phyloP scores from a whole-genome alignment of 768 basidiomycete genomes.

The Mrakia hoshinonis region DNA sequence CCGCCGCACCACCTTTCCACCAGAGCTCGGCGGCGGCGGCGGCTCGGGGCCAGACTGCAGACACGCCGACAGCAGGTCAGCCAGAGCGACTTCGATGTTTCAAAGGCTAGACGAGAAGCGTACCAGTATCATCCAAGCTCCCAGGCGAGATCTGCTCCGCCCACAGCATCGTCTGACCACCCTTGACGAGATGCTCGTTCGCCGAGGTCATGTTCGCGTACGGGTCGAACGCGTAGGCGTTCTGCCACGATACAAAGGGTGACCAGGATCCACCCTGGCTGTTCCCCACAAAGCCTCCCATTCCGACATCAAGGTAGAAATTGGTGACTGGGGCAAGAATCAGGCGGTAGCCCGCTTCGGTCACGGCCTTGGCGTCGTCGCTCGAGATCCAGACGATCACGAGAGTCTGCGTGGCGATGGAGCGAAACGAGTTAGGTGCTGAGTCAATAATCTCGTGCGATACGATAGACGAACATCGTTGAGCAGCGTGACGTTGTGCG shows the following conservation, averaged over 20 bases:
- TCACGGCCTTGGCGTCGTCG: slow-evolving; percentile 52
- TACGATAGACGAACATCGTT: slow-evolving; percentile 34
- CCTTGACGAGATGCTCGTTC: slow-evolving; percentile 54
- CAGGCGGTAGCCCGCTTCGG: slow-evolving; percentile 53
- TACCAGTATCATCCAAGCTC: slow-evolving; percentile 52
- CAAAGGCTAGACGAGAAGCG: neutral
- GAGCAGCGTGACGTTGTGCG: slow-evolving; percentile 47
- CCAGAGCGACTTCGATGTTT: too few relatives aligned
- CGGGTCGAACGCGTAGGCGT: slow-evolving; percentile 62
- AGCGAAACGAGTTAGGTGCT: neutral
- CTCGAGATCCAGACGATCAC: slow-evolving; percentile 62
- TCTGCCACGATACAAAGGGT: slow-evolving; percentile 72
- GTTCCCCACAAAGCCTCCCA: slow-evolving; percentile 59
- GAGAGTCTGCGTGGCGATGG: too few relatives aligned
- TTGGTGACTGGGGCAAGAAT: slow-evolving; percentile 65
- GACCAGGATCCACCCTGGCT: slow-evolving; percentile 49
- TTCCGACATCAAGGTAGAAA: slow-evolving; percentile 58
- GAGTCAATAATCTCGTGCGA: neutral
- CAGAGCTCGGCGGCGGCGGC: neutral
- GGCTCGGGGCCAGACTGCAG: neutral
- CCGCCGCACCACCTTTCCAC: neutral
- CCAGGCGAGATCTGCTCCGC: slow-evolving; percentile 62
- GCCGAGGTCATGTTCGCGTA: slow-evolving; percentile 49
- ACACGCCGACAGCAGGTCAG: too few relatives aligned
- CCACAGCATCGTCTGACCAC: slow-evolving; percentile 59